These are phyloP conservation scores for Huntiella abstrusa DNA, from an alignment of 2,329 filamentous ascomycete genomes.

Conservation along the genomic window DNA sequence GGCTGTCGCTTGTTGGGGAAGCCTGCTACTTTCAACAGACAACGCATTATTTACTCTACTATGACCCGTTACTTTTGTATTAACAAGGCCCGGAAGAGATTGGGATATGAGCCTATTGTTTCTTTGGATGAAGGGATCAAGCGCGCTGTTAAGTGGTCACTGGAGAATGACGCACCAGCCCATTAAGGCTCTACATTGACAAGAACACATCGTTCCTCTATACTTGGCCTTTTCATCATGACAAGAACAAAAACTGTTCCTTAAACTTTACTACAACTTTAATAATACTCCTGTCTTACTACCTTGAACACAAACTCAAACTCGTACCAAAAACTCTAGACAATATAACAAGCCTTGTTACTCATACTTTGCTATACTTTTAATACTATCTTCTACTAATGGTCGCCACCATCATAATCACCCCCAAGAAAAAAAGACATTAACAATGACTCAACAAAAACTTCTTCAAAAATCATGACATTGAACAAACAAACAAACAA, in stretches of 20 bases:
- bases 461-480: slow-evolving; percentile 10
- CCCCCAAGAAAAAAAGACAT: not conserved
- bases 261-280: not conserved
- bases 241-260: too few species aligned
- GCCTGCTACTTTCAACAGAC: slow-evolving; percentile 37
- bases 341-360: not conserved
- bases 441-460: slow-evolving; percentile 4
- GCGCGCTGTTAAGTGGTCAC: slow-evolving; percentile 33
- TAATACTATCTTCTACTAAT: not conserved
- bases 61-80: slow-evolving; percentile 68
- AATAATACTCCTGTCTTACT: not conserved
- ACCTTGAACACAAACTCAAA: not conserved
- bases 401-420: too few species aligned
- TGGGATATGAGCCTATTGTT: slow-evolving; percentile 52
- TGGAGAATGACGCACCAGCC: slow-evolving; percentile 22
- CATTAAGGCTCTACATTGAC: not conserved
- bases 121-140: slow-evolving; percentile 44
- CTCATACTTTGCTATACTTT: slow-evolving; percentile 1
- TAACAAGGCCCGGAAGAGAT: slow-evolving; percentile 48
- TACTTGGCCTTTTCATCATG: too few species aligned
- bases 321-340: not conserved
- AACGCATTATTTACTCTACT: slow-evolving; percentile 45
- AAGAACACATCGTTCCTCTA: too few species aligned
- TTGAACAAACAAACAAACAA: slow-evolving; percentile 12
- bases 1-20: slow-evolving; percentile 29